Evolutionary conservation across 2,329 filamentous ascomycete species (phyloP).

Genomic region (Metarhizium rileyi): DNA sequence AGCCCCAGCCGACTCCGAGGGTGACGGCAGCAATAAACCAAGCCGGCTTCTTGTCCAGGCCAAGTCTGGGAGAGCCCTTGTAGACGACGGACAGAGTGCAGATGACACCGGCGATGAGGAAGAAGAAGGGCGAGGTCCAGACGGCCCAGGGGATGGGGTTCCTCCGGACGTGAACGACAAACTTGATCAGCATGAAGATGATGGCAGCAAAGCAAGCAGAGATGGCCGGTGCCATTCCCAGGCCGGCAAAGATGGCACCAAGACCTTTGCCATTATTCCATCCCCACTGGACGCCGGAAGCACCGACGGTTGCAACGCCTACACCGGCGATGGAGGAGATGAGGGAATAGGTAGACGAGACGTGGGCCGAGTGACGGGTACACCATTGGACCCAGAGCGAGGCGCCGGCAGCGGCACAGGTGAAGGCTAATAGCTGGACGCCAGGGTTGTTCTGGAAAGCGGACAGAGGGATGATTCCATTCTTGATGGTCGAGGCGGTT

Average conservation of each 20-base stretch:
- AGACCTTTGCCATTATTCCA: conserved; percentile 57
- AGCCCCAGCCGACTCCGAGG: conserved; percentile 51
- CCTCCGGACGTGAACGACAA: conserved; percentile 58
- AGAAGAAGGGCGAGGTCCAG: conserved; percentile 65
- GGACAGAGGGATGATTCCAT: conserved; percentile 55
- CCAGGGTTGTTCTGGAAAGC: conserved; percentile 52
- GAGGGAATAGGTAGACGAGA: conserved; percentile 63
- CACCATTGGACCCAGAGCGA: conserved; percentile 75
- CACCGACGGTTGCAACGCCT: conserved; percentile 57
- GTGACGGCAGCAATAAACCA: conserved; percentile 61
- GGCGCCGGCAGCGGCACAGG: conserved; percentile 53
- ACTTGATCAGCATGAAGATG: conserved; percentile 58
- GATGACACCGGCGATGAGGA: conserved; percentile 64
- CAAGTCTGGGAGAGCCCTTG: conserved; percentile 65
- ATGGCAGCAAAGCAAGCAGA: conserved; percentile 51
- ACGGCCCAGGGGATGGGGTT: conserved; percentile 66
- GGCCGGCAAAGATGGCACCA: conserved; percentile 58
- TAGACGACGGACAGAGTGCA: conserved; percentile 72
- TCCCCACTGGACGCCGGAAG: conserved; percentile 52
- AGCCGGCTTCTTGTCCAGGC: conserved; percentile 53
- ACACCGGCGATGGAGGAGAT: conserved; percentile 61
- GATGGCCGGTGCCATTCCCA: conserved; percentile 58
- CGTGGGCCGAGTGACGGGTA: conserved; percentile 61
- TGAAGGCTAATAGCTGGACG: conserved; percentile 60
- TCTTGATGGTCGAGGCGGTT: conserved; percentile 71